phyloP scores from a whole-genome alignment of 164 flowering plant species.

The Kalanchoe fedtschenkoi region DNA sequence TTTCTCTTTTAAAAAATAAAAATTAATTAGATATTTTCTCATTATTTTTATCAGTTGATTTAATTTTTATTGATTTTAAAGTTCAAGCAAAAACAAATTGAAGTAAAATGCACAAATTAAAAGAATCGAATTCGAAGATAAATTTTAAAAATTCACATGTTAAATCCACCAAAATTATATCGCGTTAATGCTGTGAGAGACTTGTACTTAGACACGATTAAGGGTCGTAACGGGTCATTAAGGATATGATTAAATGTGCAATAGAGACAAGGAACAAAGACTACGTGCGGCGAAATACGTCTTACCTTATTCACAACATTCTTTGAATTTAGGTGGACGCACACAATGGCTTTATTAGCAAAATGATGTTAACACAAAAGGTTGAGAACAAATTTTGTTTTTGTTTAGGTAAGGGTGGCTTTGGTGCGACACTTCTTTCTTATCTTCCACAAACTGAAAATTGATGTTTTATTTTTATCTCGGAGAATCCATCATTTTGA shows the following conservation, averaged over 20 bases:
- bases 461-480: too few relatives aligned
- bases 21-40: too few relatives aligned
- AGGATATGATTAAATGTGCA: not conserved
- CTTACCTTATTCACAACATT: slow-evolving; percentile 1
- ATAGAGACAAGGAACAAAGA: not conserved
- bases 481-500: too few relatives aligned
- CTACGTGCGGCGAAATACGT: not conserved
- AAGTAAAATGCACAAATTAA: too few relatives aligned
- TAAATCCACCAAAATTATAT: too few relatives aligned
- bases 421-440: slow-evolving; percentile 1
- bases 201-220: not conserved
- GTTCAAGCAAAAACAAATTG: too few relatives aligned
- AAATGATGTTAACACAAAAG: not conserved
- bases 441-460: too few relatives aligned
- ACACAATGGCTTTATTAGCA: not conserved
- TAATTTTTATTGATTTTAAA: too few relatives aligned
- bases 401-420: not conserved
- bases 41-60: too few relatives aligned
- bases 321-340: slow-evolving; percentile 4
- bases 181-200: not conserved
- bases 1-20: too few relatives aligned
- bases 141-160: too few relatives aligned
- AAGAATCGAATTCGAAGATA: too few relatives aligned
- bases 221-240: not conserved
- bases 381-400: not conserved